Evolutionary conservation across 352 stramenopile genomes (phyloP).

Genomic region (Phytophthora crassamura): DNA sequence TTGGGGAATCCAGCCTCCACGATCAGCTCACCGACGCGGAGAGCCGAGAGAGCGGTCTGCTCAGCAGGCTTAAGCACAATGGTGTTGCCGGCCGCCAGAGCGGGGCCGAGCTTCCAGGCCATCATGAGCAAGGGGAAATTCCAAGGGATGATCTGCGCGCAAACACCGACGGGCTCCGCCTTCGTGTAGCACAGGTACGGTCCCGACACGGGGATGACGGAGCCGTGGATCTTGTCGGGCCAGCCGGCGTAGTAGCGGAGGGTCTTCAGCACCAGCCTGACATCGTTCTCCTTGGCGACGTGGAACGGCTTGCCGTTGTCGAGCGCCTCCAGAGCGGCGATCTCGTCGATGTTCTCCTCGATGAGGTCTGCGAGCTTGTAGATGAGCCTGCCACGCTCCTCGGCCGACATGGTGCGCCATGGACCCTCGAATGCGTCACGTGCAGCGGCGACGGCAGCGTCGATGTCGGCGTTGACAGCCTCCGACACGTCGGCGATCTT

Average conservation of each 20-base stretch:
- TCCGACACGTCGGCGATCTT: constrained; percentile 71
- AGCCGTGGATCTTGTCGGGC: constrained; percentile 78
- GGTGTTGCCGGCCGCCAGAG: too few relatives aligned
- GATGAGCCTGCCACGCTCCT: constrained; percentile 42
- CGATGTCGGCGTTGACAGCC: constrained; percentile 62
- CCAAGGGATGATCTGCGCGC: too few relatives aligned
- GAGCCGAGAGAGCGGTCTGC: too few relatives aligned
- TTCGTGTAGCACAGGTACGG: too few relatives aligned
- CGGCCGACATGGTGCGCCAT: too few relatives aligned
- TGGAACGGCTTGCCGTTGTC: constrained; percentile 94
- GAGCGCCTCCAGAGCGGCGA: constrained; percentile 87
- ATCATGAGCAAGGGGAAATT: too few relatives aligned
- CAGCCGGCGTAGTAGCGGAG: constrained; percentile 94
- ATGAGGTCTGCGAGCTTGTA: constrained; percentile 51
- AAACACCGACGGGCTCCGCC: too few relatives aligned
- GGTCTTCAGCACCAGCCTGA: constrained; percentile 78
- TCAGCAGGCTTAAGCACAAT: too few relatives aligned
- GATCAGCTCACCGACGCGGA: too few relatives aligned
- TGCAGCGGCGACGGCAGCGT: constrained; percentile 66
- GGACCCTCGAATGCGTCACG: constrained; percentile 62
- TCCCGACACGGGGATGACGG: constrained; percentile 75
- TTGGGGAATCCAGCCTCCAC: too few relatives aligned
- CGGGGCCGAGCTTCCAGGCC: too few relatives aligned
- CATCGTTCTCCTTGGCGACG: constrained; percentile 86
- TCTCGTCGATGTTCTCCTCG: constrained; percentile 57